phyloP scores from a whole-genome alignment of 225 moss, liverwort and hornwort species.

The Physcomitrellopsis africana region DNA sequence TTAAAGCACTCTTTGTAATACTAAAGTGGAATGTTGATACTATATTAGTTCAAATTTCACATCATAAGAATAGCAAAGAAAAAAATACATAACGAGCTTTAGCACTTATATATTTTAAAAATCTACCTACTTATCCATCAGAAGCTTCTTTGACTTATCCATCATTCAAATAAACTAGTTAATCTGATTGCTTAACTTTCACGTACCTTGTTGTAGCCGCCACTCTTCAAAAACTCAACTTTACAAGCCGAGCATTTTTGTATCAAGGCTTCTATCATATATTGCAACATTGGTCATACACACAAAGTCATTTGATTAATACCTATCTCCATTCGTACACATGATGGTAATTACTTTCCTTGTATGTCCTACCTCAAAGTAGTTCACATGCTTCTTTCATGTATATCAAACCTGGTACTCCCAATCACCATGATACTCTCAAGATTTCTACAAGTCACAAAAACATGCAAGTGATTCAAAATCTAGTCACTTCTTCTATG shows the following conservation, averaged over 20 bases:
- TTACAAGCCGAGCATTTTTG: no score
- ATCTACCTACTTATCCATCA: neutral
- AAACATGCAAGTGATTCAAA: conserved; percentile 14
- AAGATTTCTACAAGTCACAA: conserved; percentile 7
- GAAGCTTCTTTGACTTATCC: conserved; percentile 3
- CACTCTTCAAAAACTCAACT: no score
- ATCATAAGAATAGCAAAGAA: no score
- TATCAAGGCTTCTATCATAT: no score
- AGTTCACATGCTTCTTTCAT: no score
- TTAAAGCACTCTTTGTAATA: no score
- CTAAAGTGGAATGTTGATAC: no score
- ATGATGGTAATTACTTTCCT: neutral
- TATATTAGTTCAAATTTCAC: no score
- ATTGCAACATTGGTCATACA: conserved; percentile 49
- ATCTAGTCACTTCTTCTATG: conserved; percentile 74
- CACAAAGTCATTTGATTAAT: conserved; percentile 4
- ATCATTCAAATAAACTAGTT: conserved; percentile 11
- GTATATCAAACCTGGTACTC: neutral
- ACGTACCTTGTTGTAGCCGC: conserved; percentile 90
- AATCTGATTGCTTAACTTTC: conserved; percentile 13
- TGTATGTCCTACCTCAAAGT: no score
- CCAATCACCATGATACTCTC: conserved; percentile 11
- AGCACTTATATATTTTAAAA: no score
- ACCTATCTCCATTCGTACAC: neutral
- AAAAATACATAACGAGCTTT: no score